Evolutionary conservation across 176 grass and related monocot species (phyloP), one percentile per base, ranked within the genome.

Genomic region (Aegilops umbellulata): DNA sequence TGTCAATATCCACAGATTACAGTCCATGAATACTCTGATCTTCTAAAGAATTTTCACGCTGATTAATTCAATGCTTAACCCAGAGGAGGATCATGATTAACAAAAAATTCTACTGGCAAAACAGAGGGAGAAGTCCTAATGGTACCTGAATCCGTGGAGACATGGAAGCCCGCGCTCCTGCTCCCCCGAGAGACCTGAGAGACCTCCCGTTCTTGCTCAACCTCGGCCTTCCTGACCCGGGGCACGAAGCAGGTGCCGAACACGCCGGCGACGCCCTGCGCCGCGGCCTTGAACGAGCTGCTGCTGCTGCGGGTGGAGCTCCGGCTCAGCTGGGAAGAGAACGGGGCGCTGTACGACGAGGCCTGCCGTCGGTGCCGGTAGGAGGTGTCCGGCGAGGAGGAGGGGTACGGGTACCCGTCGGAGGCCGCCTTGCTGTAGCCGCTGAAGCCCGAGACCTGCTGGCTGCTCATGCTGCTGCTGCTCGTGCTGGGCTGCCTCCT

Each of bases 241-340:
- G 76, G 85, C 81, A 87, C 89, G 36, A 91, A 91, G 39, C 85
- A 91, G 58, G 70, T 27, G 30, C 80, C 25, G 69, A 91, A 91
- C 16, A 66, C 81, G 47, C 80, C 80, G 46, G 80, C 67, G 67
- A 90, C 20, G 51, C 85, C 63, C 29, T 47, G 81, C 47, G 76
- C 85, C 1, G 89, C 80, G 2, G 60, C 80, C 7, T 30, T 90
- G 80, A 90, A 67, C 4, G 76, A 80, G 46, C 83, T 62, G 65
- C 65, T 0, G 44, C 74, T 55, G 74, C 74, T 44, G 74, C 74
- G 74, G 65, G 76, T 77, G 7, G 83, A 78, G 63, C 80, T 87
- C 46, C 81, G 65, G 85, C 85, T 87, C 60, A 87, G 25, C 85
- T 76, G 46, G 1, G 76, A 87, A 29, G 76, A 87, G 7, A 77